A percentile compares a stretch with the other conserved stretches of the same genome.
phyloP scores from a whole-genome alignment of 2,329 filamentous ascomycete species.

The Talaromyces sp. region DNA sequence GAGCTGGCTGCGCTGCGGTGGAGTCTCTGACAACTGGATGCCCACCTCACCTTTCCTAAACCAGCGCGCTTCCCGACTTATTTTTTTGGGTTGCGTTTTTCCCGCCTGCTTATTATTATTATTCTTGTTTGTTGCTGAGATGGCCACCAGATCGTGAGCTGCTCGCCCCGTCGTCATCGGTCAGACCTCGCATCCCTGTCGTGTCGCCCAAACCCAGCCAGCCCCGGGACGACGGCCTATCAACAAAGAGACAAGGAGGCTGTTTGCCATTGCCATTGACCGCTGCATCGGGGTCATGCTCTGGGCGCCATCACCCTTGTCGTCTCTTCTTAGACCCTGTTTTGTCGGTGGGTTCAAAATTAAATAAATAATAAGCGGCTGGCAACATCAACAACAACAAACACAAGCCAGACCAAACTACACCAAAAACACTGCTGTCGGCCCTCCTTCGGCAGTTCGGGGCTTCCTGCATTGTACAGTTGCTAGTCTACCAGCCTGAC shows the following conservation, averaged over 20 bases:
- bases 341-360: background rate
- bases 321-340: background rate
- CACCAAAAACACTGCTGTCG: background rate
- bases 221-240: background rate
- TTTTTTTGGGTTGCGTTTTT: background rate
- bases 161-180: background rate
- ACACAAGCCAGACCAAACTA: background rate
- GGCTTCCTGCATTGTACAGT: background rate
- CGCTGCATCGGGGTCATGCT: background rate
- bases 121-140: background rate
- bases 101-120: background rate
- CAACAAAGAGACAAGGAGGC: background rate
- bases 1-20: slow-evolving; percentile 16
- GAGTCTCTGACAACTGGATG: slow-evolving; percentile 20
- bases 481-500: background rate
- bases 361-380: background rate
- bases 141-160: background rate
- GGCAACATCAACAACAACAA: background rate
- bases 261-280: background rate
- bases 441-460: background rate
- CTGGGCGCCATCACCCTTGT: background rate
- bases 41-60: slow-evolving; percentile 15
- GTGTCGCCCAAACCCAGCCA: background rate
- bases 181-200: background rate
- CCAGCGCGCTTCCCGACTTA: slow-evolving; percentile 1